Base-by-base conservation (phyloP, 257 asterid genomes). In the Cynanchum wilfordii region DNA sequence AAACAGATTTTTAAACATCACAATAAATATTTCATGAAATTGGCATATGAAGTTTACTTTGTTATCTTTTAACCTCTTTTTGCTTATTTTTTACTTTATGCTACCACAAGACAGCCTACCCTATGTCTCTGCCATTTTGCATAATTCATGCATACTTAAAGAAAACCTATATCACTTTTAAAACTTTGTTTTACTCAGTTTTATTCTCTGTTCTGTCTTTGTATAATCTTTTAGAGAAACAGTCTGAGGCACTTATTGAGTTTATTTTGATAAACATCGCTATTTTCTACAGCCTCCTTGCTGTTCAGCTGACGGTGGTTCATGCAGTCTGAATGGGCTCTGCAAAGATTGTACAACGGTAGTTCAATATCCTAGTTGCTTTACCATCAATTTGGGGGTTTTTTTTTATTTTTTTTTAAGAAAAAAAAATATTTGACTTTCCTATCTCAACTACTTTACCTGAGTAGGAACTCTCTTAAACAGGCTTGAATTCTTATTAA, bases 301-400 rank as follows among this genome's bases (percentile, higher is more conserved):
- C 78, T 93, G 97, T 85, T 69, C 96, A 51, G 67, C 87, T 25
- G 72, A 50, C 76, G 86, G 76, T 79, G 96, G 95, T 74, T 79
- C 86, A 50, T 94, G 97, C 84, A 89, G 88, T 64, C 78, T 83
- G 75, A 85, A 89, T 78, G 70, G 87, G 24, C 79, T 83, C 63
- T 94, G 99, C 85, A 85, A 78, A 72, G 98, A 94, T 80, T 94
- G 99, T 76, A 94, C 99, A 40, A 94, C 98, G 93, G 99, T 94
- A 94, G 82, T 63, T 40, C 67, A 42, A 25, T 72, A 59, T 45
- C 42, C 63, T 20, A 42, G 47, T 47, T 52, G 16, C 45, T 69
- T 24, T 24, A 5, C 11, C 49, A 55, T 16, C 17, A 36, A 67
- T 44, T 44, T 20, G 3, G 36, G n/a, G 10, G 13, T 38, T 70